These are phyloP conservation scores for Auriculariales sp. DNA, from an alignment of 768 basidiomycete genomes.

Conservation along the genomic window DNA sequence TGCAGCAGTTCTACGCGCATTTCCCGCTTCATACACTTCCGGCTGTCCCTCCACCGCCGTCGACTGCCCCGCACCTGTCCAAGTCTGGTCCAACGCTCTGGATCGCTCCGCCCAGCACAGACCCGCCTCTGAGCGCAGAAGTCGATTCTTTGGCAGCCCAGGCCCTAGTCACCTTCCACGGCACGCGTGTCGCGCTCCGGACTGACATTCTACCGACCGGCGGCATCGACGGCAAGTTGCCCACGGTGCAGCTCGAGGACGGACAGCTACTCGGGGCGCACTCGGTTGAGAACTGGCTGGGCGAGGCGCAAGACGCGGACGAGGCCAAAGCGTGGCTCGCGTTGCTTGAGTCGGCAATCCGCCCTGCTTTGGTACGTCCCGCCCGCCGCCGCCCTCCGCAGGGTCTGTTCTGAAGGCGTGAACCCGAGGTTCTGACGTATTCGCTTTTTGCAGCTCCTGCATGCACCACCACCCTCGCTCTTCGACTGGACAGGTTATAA, in stretches of 20 bases:
- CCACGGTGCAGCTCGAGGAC: slow-evolving; percentile 1
- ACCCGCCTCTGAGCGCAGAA: slow-evolving; percentile 2
- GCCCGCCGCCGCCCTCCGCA: neutral
- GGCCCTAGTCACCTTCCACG: slow-evolving; percentile 1
- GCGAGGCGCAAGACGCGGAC: neutral
- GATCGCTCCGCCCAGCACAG: neutral
- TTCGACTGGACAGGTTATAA: neutral
- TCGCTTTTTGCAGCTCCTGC: neutral
- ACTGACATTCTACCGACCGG: slow-evolving; percentile 1
- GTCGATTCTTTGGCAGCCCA: slow-evolving; percentile 3
- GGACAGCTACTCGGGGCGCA: neutral
- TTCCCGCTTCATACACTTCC: slow-evolving; percentile 4
- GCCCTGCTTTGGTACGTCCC: neutral
- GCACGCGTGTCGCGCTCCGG: neutral
- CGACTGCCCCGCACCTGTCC: neutral
- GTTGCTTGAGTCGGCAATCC: slow-evolving; percentile 1
- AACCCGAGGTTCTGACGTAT: neutral
- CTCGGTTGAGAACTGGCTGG: neutral
- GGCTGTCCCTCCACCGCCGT: neutral
- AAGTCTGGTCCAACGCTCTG: slow-evolving; percentile 5
- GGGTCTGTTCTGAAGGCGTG: no score
- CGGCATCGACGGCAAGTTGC: slow-evolving; percentile 1
- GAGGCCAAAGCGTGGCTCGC: neutral
- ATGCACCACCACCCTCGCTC: neutral
- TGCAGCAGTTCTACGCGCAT: slow-evolving; percentile 1